Base-by-base conservation (phyloP, 768 basidiomycete genomes). In the Saitozyma sp. region DNA sequence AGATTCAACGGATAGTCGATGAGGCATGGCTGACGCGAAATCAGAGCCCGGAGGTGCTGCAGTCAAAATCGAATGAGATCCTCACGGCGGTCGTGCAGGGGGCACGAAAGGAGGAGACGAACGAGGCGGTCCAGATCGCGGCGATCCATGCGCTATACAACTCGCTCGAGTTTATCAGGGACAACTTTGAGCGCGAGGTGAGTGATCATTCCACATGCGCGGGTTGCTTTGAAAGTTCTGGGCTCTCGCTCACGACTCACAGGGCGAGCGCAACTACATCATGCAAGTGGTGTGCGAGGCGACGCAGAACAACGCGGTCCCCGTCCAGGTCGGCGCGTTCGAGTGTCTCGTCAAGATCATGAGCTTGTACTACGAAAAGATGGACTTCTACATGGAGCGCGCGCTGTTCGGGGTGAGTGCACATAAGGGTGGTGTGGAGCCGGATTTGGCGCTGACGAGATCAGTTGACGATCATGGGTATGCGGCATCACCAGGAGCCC, bases 241-340 rank as follows among this genome's bases (percentile, higher is more conserved):
- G 48, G 50, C 39, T 43, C 54, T 52, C 41, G 66, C 63, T 46
- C 52, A 41, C 56, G 29, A 61, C 38, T 13, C 14, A 38, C 74
- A 98, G 92, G 96, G 96, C 69, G 96, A 99, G 80, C 87, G 96
- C 53, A 99, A 98, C 81, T 98, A 96, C 82, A 98, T 99, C 80
- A 99, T 99, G 96, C 96, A 99, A 82, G 93, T 98, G 49, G 91
- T 98, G 16, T 99, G 96, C 77, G 96, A 98, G 76, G 95, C 95
- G 0, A 98, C 96, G 0, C 96, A 98, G 79, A 93, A 88, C 70
- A 63, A 84, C 0, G 80, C 87, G 1, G 86, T 89, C 3, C 80
- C 84, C 42, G 93, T 98, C 42, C 95, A 98, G 82, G 89, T 96
- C n/a, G 91, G 88, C 39, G 89, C 96, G 6, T 99, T 96, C 73